phyloP scores from a whole-genome alignment of 192 early-diverging fungal genomes.

The Linnemannia schmuckeri region DNA sequence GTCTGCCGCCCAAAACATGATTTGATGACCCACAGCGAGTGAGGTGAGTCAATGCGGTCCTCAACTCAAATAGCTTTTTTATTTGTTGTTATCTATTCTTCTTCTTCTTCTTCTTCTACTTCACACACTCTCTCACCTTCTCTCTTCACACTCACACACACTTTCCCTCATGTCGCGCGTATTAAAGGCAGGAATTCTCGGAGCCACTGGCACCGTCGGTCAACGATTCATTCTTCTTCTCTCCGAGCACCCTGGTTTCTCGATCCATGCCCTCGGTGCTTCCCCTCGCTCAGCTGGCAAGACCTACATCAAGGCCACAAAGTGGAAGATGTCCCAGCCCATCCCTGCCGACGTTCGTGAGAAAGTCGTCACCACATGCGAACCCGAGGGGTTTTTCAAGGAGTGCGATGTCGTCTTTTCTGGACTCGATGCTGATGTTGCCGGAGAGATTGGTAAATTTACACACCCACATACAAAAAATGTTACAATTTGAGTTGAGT shows the following conservation, averaged over 20 bases:
- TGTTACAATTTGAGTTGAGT: neutral
- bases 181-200: conserved; percentile 89
- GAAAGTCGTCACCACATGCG: conserved; percentile 78
- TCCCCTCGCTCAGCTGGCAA: conserved; percentile 92
- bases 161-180: conserved; percentile 39
- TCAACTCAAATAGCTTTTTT: neutral
- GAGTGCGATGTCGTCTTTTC: conserved; percentile 95
- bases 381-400: conserved; percentile 74
- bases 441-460: conserved; percentile 85
- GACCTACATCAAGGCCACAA: conserved; percentile 80
- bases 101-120: conserved; percentile 1
- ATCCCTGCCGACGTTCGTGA: conserved; percentile 74
- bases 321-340: conserved; percentile 90
- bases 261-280: conserved; percentile 91
- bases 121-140: neutral
- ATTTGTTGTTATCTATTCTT: neutral
- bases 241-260: conserved; percentile 87
- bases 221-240: conserved; percentile 96
- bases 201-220: conserved; percentile 98
- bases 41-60: neutral
- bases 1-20: neutral
- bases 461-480: neutral
- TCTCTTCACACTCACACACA: neutral
- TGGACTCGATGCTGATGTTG: conserved; percentile 93
- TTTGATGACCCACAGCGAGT: neutral